phyloP scores from a whole-genome alignment of 805 yeast genomes.

The Candida tibetensis region DNA sequence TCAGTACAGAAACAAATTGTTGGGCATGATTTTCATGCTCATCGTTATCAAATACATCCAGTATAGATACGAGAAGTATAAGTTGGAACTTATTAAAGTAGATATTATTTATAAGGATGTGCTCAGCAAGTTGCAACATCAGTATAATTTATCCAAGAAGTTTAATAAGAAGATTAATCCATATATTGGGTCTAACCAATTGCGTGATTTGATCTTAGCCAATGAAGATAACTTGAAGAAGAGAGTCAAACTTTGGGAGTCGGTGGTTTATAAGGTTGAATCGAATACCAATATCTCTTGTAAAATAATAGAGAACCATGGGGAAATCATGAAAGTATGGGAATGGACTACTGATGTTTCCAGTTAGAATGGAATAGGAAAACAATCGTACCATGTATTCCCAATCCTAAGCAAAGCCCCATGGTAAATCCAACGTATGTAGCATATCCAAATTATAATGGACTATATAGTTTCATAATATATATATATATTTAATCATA shows the following conservation, averaged over 20 bases:
- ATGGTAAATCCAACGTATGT: neutral
- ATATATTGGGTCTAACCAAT: slow-evolving; percentile 66
- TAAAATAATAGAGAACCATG: slow-evolving; percentile 68
- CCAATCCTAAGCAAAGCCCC: neutral
- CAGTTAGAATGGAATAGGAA: neutral
- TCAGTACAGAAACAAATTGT: slow-evolving; percentile 20
- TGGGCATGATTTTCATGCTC: slow-evolving; percentile 15
- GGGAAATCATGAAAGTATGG: slow-evolving; percentile 86
- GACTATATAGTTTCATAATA: neutral
- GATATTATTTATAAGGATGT: slow-evolving; percentile 48
- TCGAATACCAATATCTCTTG: slow-evolving; percentile 62
- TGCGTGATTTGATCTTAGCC: slow-evolving; percentile 60
- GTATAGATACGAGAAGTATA: slow-evolving; percentile 35
- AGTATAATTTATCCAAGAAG: slow-evolving; percentile 17
- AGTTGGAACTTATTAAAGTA: slow-evolving; percentile 39
- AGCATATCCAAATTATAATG: neutral
- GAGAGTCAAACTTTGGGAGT: slow-evolving; percentile 53
- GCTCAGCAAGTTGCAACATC: slow-evolving; percentile 43
- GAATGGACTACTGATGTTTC: slow-evolving; percentile 61
- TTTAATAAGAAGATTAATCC: slow-evolving; percentile 35
- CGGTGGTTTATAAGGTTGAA: slow-evolving; percentile 56
- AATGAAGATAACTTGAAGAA: slow-evolving; percentile 35
- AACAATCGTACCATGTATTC: too few relatives aligned
- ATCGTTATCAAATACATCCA: slow-evolving; percentile 23
- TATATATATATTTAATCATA: too few relatives aligned